Base-by-base conservation (phyloP, 2,329 filamentous ascomycete genomes). In the Sporothrix brunneoviolacea region DNA sequence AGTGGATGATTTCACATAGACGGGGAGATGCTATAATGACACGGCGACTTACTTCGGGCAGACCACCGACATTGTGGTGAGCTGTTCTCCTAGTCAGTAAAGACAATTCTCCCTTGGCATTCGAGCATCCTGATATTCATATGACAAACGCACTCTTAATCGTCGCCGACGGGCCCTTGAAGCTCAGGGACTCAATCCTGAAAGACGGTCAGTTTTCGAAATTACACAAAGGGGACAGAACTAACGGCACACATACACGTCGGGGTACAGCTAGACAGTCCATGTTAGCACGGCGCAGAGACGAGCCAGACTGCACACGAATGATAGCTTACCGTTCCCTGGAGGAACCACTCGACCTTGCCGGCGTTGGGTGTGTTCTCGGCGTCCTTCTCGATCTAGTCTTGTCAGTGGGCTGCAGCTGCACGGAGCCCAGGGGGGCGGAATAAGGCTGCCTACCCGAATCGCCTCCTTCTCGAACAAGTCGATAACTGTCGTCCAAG, bases 301-400 rank as follows among this genome's bases (percentile, higher is more conserved):
- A 21, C n/a, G n/a, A 45, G 35, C 73, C 55, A 18, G 63, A 70
- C 62, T 77, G 75, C 13, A 45, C 41, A 91, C 21, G 93, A 74
- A 18, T 16, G 4, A 16, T 5, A 12, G 22, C 33, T 22, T 41
- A 50, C 39, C 8, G 88, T 93, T 16, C 90, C 89, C 69, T 96
- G 91, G 9, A 96, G 75, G 62, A 96, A 86, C 77, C 81, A 96
- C 60, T 88, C 80, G 35, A 96, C 85, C 60, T 85, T 83, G 30
- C 86, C 88, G n/a, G 82, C 82, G 48, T 76, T 74, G 2, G 75
- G 67, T 0, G 84, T 83, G 62, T 84, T 74, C 55, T 82, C 79
- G 0, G 86, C 86, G 24, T 76, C 81, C 50, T 79, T 79, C 56
- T 89, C 87, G 42, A 94, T 91, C 18, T 38, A 36, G 32, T 49